Evolutionary conservation across 2,329 filamentous ascomycete genomes (phyloP).

Genomic region (Sarocladium kiliense): DNA sequence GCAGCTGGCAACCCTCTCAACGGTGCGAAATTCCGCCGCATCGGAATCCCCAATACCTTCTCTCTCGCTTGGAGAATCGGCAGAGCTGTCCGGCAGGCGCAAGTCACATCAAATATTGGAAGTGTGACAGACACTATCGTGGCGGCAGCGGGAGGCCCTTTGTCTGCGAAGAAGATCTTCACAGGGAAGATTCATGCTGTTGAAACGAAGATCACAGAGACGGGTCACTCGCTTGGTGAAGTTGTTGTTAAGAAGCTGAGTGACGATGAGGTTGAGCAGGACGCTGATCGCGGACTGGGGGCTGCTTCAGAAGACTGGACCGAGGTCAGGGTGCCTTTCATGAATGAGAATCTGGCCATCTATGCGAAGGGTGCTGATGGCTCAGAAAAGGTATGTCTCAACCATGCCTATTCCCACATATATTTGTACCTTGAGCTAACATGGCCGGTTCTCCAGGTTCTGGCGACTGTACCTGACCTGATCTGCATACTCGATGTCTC

Average conservation of each 20-base stretch:
- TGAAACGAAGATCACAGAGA: conserved; percentile 44
- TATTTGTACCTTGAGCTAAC: too few species aligned
- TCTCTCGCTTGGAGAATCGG: conserved; percentile 56
- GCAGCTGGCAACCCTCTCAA: conserved; percentile 43
- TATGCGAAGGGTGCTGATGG: background rate
- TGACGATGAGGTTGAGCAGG: conserved; percentile 24
- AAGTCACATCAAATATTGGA: conserved; percentile 43
- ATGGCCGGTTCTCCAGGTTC: too few species aligned
- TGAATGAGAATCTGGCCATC: conserved; percentile 67
- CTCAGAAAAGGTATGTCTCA: conserved; percentile 22
- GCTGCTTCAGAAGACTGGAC: conserved; percentile 5
- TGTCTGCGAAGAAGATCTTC: conserved; percentile 52
- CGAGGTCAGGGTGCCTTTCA: conserved; percentile 60
- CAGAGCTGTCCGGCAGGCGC: conserved; percentile 48
- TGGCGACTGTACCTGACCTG: conserved; percentile 52
- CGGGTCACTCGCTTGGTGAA: conserved; percentile 56
- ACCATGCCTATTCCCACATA: too few species aligned
- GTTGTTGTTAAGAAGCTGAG: conserved; percentile 36
- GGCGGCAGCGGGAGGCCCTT: conserved; percentile 48
- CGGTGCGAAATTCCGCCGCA: conserved; percentile 42
- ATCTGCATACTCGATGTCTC: conserved; percentile 52
- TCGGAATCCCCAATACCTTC: conserved; percentile 47
- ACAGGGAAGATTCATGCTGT: conserved; percentile 60
- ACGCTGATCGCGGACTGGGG: conserved; percentile 33
- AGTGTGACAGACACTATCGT: conserved; percentile 54